Conservation (phyloP, 2,329 filamentous ascomycete species). For the Penicillium concentricum region DNA sequence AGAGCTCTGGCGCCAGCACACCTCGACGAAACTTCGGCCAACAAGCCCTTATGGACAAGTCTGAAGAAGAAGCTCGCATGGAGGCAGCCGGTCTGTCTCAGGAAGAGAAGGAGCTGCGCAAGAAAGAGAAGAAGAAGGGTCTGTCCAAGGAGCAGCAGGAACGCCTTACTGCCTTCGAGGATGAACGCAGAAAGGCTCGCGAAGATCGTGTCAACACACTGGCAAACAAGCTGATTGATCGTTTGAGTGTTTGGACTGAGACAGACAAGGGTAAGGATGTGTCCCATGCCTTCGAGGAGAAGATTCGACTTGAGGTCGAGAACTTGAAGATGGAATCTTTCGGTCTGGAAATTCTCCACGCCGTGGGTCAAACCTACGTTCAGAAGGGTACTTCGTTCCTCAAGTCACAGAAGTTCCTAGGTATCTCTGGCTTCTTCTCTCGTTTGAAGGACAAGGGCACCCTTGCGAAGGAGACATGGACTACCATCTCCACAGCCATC, state of each 20-base stretch:
- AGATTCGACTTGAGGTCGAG: conserved; percentile 91
- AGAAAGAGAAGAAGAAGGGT: conserved; percentile 86
- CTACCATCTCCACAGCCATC: conserved; percentile 92
- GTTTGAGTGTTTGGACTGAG: conserved; percentile 93
- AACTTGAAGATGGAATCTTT: conserved; percentile 99
- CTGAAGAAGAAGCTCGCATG: conserved; percentile 71
- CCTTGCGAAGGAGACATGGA: conserved; percentile 97
- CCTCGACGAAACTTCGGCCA: conserved; percentile 66
- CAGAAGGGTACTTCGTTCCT: conserved; percentile 83
- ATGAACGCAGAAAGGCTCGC: conserved; percentile 77
- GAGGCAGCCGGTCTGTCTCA: conserved; percentile 64
- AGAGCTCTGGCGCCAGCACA: conserved; percentile 45
- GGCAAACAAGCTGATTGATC: conserved; percentile 79
- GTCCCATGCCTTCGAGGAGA: conserved; percentile 85
- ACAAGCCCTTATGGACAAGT: conserved; percentile 82
- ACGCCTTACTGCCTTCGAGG: conserved; percentile 82
- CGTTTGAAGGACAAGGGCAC: conserved; percentile 95
- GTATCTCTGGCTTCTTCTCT: conserved; percentile 91
- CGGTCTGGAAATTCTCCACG: conserved; percentile 91
- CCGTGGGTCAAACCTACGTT: conserved; percentile 87
- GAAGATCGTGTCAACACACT: conserved; percentile 88
- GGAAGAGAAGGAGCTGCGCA: conserved; percentile 72
- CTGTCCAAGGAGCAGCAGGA: conserved; percentile 91
- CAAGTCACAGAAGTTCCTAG: conserved; percentile 95
- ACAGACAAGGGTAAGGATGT: conserved; percentile 86